phyloP scores from a whole-genome alignment of 768 basidiomycete species.

The Russula dissimulans region DNA sequence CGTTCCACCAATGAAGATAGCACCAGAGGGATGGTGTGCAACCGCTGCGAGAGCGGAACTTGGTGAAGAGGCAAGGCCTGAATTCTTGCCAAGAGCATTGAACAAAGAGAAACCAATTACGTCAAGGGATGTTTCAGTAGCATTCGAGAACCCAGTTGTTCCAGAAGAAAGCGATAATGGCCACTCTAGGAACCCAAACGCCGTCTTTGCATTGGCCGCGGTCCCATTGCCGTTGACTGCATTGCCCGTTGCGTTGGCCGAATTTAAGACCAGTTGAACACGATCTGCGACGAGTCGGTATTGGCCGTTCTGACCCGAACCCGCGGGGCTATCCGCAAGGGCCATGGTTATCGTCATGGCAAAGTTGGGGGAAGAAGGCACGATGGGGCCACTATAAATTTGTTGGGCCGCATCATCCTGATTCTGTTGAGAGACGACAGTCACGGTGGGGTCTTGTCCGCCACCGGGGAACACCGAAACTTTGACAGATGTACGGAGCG shows the following conservation, averaged over 20 bases:
- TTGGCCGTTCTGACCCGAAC: slow-evolving; percentile 52
- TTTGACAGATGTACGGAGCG: slow-evolving; percentile 66
- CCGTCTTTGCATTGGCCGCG: slow-evolving; percentile 31
- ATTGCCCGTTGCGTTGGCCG: slow-evolving; percentile 35
- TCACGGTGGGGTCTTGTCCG: slow-evolving; percentile 52
- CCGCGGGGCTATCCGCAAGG: slow-evolving; percentile 55
- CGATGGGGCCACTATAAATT: slow-evolving; percentile 77
- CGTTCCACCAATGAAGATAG: slow-evolving; percentile 65
- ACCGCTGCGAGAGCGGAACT: slow-evolving; percentile 42
- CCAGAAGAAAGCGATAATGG: slow-evolving; percentile 38
- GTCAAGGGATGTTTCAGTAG: slow-evolving; percentile 62
- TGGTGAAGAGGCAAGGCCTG: slow-evolving; percentile 30
- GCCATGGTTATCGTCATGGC: slow-evolving; percentile 67
- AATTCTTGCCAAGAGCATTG: slow-evolving; percentile 44
- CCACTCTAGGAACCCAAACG: slow-evolving; percentile 91
- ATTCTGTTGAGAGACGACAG: slow-evolving; percentile 68
- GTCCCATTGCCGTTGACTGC: slow-evolving; percentile 28
- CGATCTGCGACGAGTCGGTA: slow-evolving; percentile 81
- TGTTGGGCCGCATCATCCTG: slow-evolving; percentile 45
- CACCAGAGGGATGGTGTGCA: slow-evolving; percentile 56
- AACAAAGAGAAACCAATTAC: slow-evolving; percentile 51
- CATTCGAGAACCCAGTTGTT: slow-evolving; percentile 50
- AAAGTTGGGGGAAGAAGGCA: slow-evolving; percentile 65
- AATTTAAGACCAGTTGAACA: slow-evolving; percentile 69
- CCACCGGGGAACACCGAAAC: slow-evolving; percentile 76